phyloP scores from a whole-genome alignment of 2,329 filamentous ascomycete species.

The Verticillium albo-atrum region DNA sequence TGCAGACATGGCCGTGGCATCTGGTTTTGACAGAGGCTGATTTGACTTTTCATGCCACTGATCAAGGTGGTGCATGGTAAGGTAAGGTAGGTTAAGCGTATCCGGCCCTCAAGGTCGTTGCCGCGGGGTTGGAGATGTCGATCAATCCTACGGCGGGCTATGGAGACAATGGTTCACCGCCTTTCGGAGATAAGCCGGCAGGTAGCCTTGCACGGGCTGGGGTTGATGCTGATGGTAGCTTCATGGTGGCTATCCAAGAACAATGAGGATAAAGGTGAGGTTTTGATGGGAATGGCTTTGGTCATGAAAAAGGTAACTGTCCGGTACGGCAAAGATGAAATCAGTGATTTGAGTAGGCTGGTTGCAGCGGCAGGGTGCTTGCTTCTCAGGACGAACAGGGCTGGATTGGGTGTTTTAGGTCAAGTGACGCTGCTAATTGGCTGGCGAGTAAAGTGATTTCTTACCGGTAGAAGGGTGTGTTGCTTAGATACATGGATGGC shows the following conservation, averaged over 20 bases:
- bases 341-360: no score
- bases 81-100: neutral
- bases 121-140: neutral
- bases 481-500: no score
- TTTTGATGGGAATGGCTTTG: no score
- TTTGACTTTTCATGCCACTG: neutral
- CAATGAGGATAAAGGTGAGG: neutral
- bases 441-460: no score
- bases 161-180: neutral
- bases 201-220: neutral
- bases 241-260: neutral
- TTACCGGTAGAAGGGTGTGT: no score
- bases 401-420: neutral
- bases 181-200: neutral
- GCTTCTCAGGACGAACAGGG: no score
- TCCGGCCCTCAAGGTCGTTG: neutral
- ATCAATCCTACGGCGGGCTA: neutral
- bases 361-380: no score
- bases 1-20: neutral
- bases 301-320: neutral
- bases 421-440: no score
- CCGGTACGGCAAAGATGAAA: no score
- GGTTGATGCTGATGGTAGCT: neutral
- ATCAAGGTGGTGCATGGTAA: neutral
- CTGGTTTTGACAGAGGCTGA: neutral